A percentile compares a stretch with the other conserved stretches of the same genome.
Evolutionary conservation across 2,329 filamentous ascomycete species (phyloP).

Genomic region (Phaeosphaeria sp.): DNA sequence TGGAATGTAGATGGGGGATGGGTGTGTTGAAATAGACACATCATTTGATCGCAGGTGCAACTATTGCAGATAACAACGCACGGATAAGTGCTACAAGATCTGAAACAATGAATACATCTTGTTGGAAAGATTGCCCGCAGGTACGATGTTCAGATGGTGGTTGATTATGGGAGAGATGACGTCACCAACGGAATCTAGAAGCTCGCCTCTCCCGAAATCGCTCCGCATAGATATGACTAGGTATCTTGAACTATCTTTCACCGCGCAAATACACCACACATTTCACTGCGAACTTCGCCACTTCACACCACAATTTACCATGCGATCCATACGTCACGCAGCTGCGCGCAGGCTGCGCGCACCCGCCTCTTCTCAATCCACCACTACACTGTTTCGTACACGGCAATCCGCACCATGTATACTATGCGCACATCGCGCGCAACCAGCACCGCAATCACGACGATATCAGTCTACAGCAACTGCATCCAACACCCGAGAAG

Average conservation of each 20-base stretch:
- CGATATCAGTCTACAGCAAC: slow-evolving; percentile 33
- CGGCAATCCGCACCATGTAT: slow-evolving; percentile 31
- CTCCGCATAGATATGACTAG: not conserved
- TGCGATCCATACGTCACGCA: slow-evolving; percentile 30
- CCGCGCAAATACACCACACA: not conserved
- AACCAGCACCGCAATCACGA: slow-evolving; percentile 14
- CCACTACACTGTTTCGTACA: slow-evolving; percentile 18
- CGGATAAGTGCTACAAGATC: too few species aligned
- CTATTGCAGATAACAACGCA: too few species aligned
- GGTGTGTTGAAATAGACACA: not conserved
- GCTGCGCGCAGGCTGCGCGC: slow-evolving; percentile 34
- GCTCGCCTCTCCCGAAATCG: slow-evolving; percentile 11
- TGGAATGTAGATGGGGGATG: slow-evolving; percentile 47
- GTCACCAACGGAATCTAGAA: slow-evolving; percentile 12
- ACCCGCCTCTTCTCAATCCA: slow-evolving; percentile 20
- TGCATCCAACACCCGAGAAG: slow-evolving; percentile 15
- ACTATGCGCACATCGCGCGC: slow-evolving; percentile 26
- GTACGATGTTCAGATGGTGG: too few species aligned
- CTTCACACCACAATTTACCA: slow-evolving; percentile 2
- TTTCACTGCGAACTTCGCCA: not conserved
- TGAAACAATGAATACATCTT: too few species aligned
- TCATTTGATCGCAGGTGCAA: too few species aligned
- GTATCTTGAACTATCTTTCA: slow-evolving; percentile 3
- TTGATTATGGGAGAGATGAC: slow-evolving; percentile 16
- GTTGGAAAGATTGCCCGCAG: too few species aligned